Base-by-base conservation (phyloP, 2,329 filamentous ascomycete species). In the Epichloe uncinata region DNA sequence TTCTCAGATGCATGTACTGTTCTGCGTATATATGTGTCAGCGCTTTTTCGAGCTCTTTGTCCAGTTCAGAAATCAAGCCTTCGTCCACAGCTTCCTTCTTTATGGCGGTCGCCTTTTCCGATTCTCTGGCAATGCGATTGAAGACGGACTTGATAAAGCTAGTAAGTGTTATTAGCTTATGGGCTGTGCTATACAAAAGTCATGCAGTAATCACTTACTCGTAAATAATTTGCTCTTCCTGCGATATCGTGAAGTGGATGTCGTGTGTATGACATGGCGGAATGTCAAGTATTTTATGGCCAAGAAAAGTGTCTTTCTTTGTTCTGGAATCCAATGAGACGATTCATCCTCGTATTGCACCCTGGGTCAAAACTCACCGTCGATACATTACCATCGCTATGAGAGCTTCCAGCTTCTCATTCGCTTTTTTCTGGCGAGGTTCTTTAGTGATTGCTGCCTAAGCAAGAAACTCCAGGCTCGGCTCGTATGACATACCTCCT, bases 311-410 rank as follows among this genome's bases (percentile, higher is more conserved):
- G 34, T 67, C 64, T 0, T 60, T 47, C 3, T 54, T 40, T 0
- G 57, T 63, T 16, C 64, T 66, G 4, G 5, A 1, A 38, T 33
- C 12, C 1, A 1, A 7, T 53, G 9, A 52, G 45, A 22, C 43
- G 15, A 18, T 40, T 18, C 1, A 2, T 16, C 7, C 20, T n/a
- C 6, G 18, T 30, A 18, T 26, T 16, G 18, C n/a, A 12, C 11
- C 33, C 26, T 18, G 4, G n/a, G 34, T 9, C 4, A n/a, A 30
- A 30, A 38, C 44, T 45, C 52, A 63, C 63, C 62, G 52, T 49
- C 63, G 55, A 15, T 60, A 53, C 60, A 65, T 65, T 5, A 65
- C 44, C 15, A 54, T 43, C 3, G 52, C 56, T 0, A 57, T 48
- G 0, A 64, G 26, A 0, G 52, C 48, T 0, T 59, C 60, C 7